Evolutionary conservation across 345 rosid species (phyloP).

Genomic region (Trapa bicornis): DNA sequence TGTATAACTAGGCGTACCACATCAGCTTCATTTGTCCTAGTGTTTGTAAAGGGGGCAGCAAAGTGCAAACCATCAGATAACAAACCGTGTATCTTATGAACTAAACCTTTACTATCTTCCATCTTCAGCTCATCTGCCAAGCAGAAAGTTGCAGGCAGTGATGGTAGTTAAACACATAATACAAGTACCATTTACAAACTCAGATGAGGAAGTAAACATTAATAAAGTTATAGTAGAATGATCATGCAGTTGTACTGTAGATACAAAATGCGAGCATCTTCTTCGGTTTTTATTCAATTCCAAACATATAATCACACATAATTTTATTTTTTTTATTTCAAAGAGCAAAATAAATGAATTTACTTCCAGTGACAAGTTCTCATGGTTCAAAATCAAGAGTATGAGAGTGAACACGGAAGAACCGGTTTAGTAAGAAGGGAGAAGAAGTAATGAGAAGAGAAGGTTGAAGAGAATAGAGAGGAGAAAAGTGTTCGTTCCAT

Average conservation of each 20-base stretch:
- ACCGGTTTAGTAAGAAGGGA: no score
- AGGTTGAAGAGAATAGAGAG: not conserved
- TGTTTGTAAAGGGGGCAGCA: conserved; percentile 22
- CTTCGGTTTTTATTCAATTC: not conserved
- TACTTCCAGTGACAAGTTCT: no score
- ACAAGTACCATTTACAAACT: not conserved
- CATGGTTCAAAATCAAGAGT: no score
- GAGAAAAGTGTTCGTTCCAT: no score
- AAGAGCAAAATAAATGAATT: not conserved
- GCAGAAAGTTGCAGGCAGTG: not conserved
- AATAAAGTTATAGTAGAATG: not conserved
- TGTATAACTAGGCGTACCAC: conserved; percentile 27
- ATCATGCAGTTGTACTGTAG: not conserved
- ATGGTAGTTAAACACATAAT: not conserved
- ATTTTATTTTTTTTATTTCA: not conserved
- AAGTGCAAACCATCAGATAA: conserved; percentile 26
- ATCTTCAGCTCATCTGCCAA: conserved; percentile 7
- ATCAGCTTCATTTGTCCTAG: conserved; percentile 45
- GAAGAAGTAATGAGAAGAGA: not conserved
- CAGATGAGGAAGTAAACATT: not conserved
- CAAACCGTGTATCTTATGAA: conserved; percentile 22
- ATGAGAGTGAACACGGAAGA: no score
- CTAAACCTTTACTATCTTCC: conserved; percentile 16
- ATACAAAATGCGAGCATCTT: not conserved
- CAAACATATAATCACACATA: not conserved